phyloP scores from a whole-genome alignment of 2,329 filamentous ascomycete genomes.

The Clonostachys byssicola region DNA sequence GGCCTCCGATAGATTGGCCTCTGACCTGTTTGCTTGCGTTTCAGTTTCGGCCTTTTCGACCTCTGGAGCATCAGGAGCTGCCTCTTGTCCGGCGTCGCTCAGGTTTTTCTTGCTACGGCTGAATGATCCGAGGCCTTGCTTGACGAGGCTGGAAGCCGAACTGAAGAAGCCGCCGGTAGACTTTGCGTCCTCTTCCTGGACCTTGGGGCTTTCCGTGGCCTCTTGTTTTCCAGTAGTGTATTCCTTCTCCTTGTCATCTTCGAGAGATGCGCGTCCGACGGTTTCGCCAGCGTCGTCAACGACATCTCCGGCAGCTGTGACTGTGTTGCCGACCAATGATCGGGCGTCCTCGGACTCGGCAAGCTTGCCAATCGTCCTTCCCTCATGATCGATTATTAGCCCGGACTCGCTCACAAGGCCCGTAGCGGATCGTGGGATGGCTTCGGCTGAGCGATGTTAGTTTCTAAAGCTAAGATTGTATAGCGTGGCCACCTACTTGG shows the following conservation, averaged over 20 bases:
- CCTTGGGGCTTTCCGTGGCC: not conserved
- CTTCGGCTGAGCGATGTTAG: constrained; percentile 4
- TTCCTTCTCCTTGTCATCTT: not conserved
- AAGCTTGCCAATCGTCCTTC: constrained; percentile 36
- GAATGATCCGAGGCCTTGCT: not conserved
- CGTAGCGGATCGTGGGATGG: constrained; percentile 28
- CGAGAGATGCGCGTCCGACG: constrained; percentile 16
- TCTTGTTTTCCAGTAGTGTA: not conserved
- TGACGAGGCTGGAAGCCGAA: not conserved
- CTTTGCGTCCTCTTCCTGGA: not conserved
- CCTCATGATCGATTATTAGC: constrained; percentile 37
- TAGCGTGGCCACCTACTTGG: constrained; percentile 16
- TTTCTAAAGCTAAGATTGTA: too few species aligned
- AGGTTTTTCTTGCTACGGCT: too few species aligned
- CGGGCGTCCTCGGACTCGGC: constrained; percentile 29
- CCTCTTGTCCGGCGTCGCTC: constrained; percentile 14
- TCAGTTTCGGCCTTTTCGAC: constrained; percentile 32
- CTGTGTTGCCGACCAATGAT: constrained; percentile 33
- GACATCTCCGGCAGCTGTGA: constrained; percentile 26
- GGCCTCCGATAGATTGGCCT: constrained; percentile 6
- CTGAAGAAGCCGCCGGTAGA: not conserved
- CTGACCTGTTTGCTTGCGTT: constrained; percentile 25
- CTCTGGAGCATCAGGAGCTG: constrained; percentile 23
- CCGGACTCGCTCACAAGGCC: constrained; percentile 38
- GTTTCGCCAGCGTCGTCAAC: constrained; percentile 29